phyloP scores from a whole-genome alignment of 768 basidiomycete species.

The Lactarius deliciosus region DNA sequence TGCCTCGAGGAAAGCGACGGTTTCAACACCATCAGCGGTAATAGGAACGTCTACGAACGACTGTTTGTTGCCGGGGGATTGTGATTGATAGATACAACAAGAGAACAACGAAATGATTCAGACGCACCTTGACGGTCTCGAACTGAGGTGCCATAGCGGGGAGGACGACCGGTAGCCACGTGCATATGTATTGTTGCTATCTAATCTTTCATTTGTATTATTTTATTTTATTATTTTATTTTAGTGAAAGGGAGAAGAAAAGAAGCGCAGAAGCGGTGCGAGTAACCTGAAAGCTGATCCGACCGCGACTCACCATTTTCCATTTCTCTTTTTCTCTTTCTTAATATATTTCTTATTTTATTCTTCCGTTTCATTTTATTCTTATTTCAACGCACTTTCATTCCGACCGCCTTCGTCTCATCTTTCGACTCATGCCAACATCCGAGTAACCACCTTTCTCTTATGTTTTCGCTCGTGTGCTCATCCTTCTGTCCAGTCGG shows the following conservation, averaged over 20 bases:
- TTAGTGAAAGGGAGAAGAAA: constrained; percentile 1
- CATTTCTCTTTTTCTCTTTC: not conserved
- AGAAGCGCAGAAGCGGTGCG: not conserved
- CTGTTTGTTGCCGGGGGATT: constrained; percentile 41
- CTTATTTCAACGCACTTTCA: constrained; percentile 11
- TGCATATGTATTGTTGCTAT: constrained; percentile 4
- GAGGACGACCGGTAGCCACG: constrained; percentile 17
- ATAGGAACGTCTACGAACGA: constrained; percentile 85
- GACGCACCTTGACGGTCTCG: constrained; percentile 61
- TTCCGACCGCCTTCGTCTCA: not conserved
- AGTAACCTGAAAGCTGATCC: constrained; percentile 5
- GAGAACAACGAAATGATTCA: constrained; percentile 5
- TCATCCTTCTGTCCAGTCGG: constrained; percentile 3
- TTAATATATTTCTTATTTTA: not conserved
- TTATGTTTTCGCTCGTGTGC: not conserved
- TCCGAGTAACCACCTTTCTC: constrained; percentile 15
- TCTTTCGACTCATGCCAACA: constrained; percentile 13
- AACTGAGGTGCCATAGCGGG: constrained; percentile 56
- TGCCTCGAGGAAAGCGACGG: constrained; percentile 77
- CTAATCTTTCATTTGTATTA: constrained; percentile 2
- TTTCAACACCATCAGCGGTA: constrained; percentile 76
- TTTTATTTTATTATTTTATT: not conserved
- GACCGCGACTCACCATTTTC: not conserved
- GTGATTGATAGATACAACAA: constrained; percentile 14
- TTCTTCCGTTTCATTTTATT: not conserved